Evolutionary conservation across 352 stramenopile genomes (phyloP).

Genomic region (Pythium pectinolyticum): DNA sequence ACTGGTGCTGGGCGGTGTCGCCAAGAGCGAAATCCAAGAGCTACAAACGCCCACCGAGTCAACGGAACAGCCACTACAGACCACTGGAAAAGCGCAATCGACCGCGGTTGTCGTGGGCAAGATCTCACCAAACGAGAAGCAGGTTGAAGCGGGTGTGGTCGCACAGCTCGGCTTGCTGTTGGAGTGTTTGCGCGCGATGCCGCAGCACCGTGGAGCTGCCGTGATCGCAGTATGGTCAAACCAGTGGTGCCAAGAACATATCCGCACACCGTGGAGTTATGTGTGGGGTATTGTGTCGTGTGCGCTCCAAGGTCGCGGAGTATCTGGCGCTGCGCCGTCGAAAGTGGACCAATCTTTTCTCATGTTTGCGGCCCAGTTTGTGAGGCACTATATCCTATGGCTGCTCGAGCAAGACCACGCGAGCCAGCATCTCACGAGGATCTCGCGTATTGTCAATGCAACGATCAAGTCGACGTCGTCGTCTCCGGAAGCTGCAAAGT

Average conservation of each 20-base stretch:
- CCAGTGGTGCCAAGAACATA: slow-evolving; percentile 32
- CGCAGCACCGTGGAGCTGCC: slow-evolving; percentile 5
- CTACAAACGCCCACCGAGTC: not conserved
- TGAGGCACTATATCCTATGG: slow-evolving; percentile 5
- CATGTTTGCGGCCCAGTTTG: slow-evolving; percentile 8
- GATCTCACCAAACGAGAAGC: slow-evolving; percentile 28
- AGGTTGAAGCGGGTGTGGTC: slow-evolving; percentile 23
- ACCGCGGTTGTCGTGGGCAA: slow-evolving; percentile 17
- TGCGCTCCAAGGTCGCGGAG: not conserved
- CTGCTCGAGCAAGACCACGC: slow-evolving; percentile 9
- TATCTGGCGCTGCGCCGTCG: not conserved
- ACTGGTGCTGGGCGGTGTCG: slow-evolving; percentile 49
- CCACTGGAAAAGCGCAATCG: not conserved
- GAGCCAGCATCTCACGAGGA: not conserved
- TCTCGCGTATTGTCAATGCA: slow-evolving; percentile 3
- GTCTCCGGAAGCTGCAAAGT: not conserved
- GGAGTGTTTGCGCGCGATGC: slow-evolving; percentile 11
- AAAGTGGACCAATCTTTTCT: slow-evolving; percentile 8
- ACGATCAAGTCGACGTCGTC: not conserved
- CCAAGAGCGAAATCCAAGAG: slow-evolving; percentile 30
- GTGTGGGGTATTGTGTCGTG: slow-evolving; percentile 34
- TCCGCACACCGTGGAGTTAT: slow-evolving; percentile 45
- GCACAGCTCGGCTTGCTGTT: slow-evolving; percentile 27
- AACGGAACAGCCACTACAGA: too few species aligned
- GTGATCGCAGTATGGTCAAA: slow-evolving; percentile 55